Evolutionary conservation across 1,284 basidiomycete genomes (phyloP), one percentile per base, ranked within the genome.

Genomic region (Marasmius sp.): DNA sequence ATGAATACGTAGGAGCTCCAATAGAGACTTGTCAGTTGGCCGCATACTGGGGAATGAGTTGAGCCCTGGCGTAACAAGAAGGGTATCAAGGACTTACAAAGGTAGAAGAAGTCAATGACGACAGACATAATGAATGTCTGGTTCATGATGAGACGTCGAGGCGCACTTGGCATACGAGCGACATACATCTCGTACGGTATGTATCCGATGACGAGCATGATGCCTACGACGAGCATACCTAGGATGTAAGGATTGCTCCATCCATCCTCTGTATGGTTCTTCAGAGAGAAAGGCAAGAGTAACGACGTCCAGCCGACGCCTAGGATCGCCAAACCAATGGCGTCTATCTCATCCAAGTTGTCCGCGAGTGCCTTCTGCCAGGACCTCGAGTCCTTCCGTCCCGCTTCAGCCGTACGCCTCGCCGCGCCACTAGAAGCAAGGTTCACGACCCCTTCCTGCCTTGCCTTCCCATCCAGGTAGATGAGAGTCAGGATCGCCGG

Each of bases 211-310:
- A 66, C 43, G 48, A 65, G 47, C 11, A 65, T 27, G 11, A 56
- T 61, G 16, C 65, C 65, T n/a, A 64, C 57, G n/a, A 62, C 57
- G 52, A 66, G 58, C 64, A 66, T 65, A 7, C 54, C 63, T 41
- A 65, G 61, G 51, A 66, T 41, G 18, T 58, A 61, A 48, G 61
- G 61, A 38, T 65, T 65, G 18, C 58, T 55, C 64, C 64, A 66
- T 11, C 64, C 65, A 18, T 58, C 59, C n/a, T 57, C 50, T 2
- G 61, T 58, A 18, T 63, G 57, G 36, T 56, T 60, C 37, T 65
- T 58, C 41, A 66, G 34, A 20, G 65, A 59, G 57, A 66, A 64
- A 12, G 64, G 64, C 18, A 66, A 57, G 33, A 66, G 62, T 7
- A 66, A 45, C 45, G 64, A 54, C 20, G 60, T 16, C 57, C 59